Evolutionary conservation across 768 basidiomycete species (phyloP).

Genomic region (Antrodiella citrinella): DNA sequence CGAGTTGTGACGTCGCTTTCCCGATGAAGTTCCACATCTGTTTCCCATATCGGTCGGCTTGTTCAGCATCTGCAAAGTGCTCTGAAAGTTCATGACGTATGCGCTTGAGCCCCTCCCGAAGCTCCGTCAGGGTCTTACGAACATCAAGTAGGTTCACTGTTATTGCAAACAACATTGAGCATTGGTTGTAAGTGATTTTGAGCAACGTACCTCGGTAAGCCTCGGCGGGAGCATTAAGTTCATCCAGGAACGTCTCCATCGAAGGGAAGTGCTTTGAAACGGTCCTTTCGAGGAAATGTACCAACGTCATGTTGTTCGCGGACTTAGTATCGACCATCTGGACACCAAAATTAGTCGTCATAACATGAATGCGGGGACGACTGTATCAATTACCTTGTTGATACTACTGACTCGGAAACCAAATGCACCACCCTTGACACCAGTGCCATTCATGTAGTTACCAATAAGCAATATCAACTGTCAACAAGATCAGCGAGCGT

Average conservation of each 20-base stretch:
- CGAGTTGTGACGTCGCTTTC: conserved; percentile 65
- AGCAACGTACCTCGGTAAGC: conserved; percentile 75
- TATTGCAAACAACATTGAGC: conserved; percentile 6
- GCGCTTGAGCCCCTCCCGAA: conserved; percentile 67
- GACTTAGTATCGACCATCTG: conserved; percentile 98
- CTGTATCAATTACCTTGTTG: conserved; percentile 61
- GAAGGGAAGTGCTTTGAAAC: conserved; percentile 81
- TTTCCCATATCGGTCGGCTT: conserved; percentile 71
- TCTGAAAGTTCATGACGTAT: conserved; percentile 77
- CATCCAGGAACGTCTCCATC: conserved; percentile 84
- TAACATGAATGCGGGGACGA: not conserved
- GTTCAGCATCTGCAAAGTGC: conserved; percentile 66
- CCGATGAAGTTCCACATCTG: conserved; percentile 91
- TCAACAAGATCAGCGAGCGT: not conserved
- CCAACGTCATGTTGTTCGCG: conserved; percentile 83
- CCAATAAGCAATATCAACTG: conserved; percentile 90
- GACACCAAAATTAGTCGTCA: not conserved
- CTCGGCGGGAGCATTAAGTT: conserved; percentile 82
- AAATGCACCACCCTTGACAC: conserved; percentile 92
- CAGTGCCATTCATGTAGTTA: conserved; percentile 97
- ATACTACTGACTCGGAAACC: conserved; percentile 97
- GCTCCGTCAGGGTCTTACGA: conserved; percentile 62
- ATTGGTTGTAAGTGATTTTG: not conserved
- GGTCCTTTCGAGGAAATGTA: conserved; percentile 90
- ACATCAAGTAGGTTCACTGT: conserved; percentile 83